A percentile compares a stretch with the other conserved stretches of the same genome.
Evolutionary conservation across 164 flowering plant species (phyloP).

Genomic region (Vitis cinerea): DNA sequence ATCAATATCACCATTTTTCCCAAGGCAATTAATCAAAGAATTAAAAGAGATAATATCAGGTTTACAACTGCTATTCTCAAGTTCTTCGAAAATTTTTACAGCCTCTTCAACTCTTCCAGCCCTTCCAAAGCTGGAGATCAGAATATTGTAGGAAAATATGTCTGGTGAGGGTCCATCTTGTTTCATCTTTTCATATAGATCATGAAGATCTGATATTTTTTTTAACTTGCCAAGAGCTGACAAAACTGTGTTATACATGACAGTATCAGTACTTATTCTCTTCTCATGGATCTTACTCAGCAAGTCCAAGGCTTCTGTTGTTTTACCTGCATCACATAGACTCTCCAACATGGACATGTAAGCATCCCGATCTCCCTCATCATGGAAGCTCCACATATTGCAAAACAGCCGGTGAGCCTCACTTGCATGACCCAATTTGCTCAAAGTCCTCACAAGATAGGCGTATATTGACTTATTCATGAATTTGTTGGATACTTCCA

Average conservation of each 20-base stretch:
- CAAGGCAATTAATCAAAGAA: slow-evolving; percentile 86
- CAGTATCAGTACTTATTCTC: slow-evolving; percentile 60
- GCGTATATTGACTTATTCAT: slow-evolving; percentile 69
- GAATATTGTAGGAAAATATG: slow-evolving; percentile 83
- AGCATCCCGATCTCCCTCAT: slow-evolving; percentile 79
- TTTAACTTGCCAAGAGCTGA: slow-evolving; percentile 80
- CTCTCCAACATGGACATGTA: slow-evolving; percentile 82
- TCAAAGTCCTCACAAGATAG: slow-evolving; percentile 71
- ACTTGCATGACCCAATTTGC: slow-evolving; percentile 77
- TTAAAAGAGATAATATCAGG: slow-evolving; percentile 88
- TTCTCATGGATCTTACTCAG: slow-evolving; percentile 73
- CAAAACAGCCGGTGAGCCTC: slow-evolving; percentile 96
- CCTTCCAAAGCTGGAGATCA: slow-evolving; percentile 80
- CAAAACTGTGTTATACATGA: slow-evolving; percentile 80
- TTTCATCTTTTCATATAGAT: slow-evolving; percentile 83
- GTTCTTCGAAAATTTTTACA: slow-evolving; percentile 70
- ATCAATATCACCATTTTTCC: slow-evolving; percentile 84
- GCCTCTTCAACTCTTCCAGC: slow-evolving; percentile 73
- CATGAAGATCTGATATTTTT: slow-evolving; percentile 56
- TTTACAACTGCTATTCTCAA: slow-evolving; percentile 58
- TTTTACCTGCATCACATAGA: slow-evolving; percentile 69
- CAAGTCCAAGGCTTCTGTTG: slow-evolving; percentile 73
- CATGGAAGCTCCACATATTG: slow-evolving; percentile 83
- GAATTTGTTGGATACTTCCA: slow-evolving; percentile 66
- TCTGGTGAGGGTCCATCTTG: slow-evolving; percentile 74